Evolutionary conservation across 2,329 filamentous ascomycete species (phyloP).

Genomic region (Chaetoscypha palmicola): DNA sequence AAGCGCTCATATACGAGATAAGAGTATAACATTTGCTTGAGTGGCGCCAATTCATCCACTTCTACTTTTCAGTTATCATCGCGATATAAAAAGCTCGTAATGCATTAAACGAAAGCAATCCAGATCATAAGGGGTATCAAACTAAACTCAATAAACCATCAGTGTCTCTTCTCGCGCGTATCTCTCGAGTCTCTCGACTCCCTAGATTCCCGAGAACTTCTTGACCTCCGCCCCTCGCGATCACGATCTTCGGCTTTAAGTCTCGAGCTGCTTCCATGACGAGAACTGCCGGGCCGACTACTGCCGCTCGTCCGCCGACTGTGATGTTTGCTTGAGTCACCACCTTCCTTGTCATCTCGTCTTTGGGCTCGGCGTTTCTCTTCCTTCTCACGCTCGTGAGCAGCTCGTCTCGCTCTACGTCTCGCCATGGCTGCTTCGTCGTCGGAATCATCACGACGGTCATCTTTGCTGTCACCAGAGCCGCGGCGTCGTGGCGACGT

Average conservation of each 20-base stretch:
- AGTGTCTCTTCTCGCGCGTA: slow-evolving; percentile 4
- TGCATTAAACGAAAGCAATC: too few species aligned
- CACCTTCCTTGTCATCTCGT: neutral
- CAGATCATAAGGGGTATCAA: slow-evolving; percentile 1
- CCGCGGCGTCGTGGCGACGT: neutral
- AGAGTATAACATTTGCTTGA: too few species aligned
- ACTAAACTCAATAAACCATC: neutral
- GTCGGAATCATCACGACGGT: neutral
- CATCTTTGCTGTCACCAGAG: neutral
- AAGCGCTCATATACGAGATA: too few species aligned
- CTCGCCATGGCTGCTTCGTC: slow-evolving; percentile 1
- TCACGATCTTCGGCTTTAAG: slow-evolving; percentile 3
- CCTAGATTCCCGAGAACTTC: slow-evolving; percentile 2
- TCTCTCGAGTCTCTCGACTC: slow-evolving; percentile 3
- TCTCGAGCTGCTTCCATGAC: neutral
- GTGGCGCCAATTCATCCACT: too few species aligned
- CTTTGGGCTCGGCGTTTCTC: slow-evolving; percentile 3
- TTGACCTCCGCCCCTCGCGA: slow-evolving; percentile 2
- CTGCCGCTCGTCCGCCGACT: neutral
- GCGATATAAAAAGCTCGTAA: too few species aligned
- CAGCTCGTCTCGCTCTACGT: slow-evolving; percentile 1
- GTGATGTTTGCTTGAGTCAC: neutral
- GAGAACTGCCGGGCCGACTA: slow-evolving; percentile 1
- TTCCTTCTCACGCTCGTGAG: slow-evolving; percentile 1
- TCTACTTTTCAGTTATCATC: too few species aligned